phyloP scores from a whole-genome alignment of 1,284 basidiomycete species.

The Laetiporus sulphureus region DNA sequence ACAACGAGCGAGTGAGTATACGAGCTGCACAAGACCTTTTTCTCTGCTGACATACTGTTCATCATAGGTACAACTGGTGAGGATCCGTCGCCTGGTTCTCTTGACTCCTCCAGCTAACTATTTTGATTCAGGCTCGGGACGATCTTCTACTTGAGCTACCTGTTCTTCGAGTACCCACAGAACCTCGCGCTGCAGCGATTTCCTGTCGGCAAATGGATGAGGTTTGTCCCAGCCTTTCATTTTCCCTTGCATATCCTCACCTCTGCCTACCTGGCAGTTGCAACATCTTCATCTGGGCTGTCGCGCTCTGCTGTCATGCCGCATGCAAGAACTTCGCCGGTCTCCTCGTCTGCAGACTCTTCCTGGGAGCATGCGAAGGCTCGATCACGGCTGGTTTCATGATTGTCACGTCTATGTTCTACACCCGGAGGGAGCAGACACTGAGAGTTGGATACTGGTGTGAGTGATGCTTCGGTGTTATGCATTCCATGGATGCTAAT shows the following conservation, averaged over 20 bases:
- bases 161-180: slow-evolving; percentile 66
- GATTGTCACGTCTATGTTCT: slow-evolving; percentile 75
- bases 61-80: slow-evolving; percentile 19
- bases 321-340: slow-evolving; percentile 69
- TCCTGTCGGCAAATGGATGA: slow-evolving; percentile 80
- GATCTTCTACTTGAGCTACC: slow-evolving; percentile 63
- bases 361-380: slow-evolving; percentile 73
- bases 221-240: slow-evolving; percentile 27
- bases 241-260: background rate
- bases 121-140: slow-evolving; percentile 71
- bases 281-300: slow-evolving; percentile 66
- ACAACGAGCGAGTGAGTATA: no score
- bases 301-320: slow-evolving; percentile 58
- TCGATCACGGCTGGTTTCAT: slow-evolving; percentile 74
- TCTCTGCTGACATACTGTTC: slow-evolving; percentile 10
- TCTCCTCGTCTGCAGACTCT: slow-evolving; percentile 56
- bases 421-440: slow-evolving; percentile 69
- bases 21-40: background rate
- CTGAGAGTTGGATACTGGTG: slow-evolving; percentile 75
- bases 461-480: slow-evolving; percentile 39
- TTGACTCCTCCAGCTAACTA: background rate
- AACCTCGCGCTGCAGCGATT: slow-evolving; percentile 69
- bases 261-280: slow-evolving; percentile 31
- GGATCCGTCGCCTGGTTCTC: background rate
- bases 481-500: background rate